Conservation (phyloP, 768 basidiomycete genomes). For the Tephrocybe rancida region DNA sequence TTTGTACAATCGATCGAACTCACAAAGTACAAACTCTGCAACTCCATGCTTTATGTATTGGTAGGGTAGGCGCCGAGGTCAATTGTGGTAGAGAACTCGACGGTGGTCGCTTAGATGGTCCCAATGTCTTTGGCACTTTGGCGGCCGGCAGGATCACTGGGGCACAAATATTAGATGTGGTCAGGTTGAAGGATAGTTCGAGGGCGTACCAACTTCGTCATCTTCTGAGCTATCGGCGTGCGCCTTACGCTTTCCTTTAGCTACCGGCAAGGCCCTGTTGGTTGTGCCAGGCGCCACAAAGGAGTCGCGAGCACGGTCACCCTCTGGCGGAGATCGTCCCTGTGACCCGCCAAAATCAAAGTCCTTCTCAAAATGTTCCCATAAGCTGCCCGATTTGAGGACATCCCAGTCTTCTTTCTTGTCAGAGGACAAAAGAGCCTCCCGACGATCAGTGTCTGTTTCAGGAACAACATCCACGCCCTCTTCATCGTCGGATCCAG, state of each 20-base stretch:
- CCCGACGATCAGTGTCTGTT: slow-evolving; percentile 50
- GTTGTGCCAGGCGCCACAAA: not conserved
- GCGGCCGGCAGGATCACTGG: slow-evolving; percentile 9
- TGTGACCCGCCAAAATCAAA: slow-evolving; percentile 41
- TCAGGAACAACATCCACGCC: slow-evolving; percentile 39
- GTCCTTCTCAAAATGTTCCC: slow-evolving; percentile 50
- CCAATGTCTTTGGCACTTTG: slow-evolving; percentile 5
- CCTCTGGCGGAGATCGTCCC: slow-evolving; percentile 10
- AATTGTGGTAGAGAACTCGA: not conserved
- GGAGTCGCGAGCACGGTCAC: slow-evolving; percentile 19
- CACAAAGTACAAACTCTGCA: slow-evolving; percentile 70
- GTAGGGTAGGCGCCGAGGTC: not conserved
- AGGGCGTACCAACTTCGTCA: slow-evolving; percentile 9
- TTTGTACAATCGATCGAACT: slow-evolving; percentile 24
- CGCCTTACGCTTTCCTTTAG: slow-evolving; percentile 14
- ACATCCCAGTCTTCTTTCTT: slow-evolving; percentile 43
- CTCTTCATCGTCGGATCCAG: slow-evolving; percentile 25
- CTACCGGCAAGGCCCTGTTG: not conserved
- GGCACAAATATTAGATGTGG: no score
- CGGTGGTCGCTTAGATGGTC: not conserved
- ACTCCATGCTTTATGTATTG: slow-evolving; percentile 42
- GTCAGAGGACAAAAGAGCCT: slow-evolving; percentile 50
- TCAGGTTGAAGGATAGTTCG: not conserved
- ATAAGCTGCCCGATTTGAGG: slow-evolving; percentile 39
- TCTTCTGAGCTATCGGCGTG: slow-evolving; percentile 4